Percentiles rank a stretch among this genome's conserved stretches.
Evolutionary conservation across 768 basidiomycete species (phyloP).

Genomic region (Chiua virens): DNA sequence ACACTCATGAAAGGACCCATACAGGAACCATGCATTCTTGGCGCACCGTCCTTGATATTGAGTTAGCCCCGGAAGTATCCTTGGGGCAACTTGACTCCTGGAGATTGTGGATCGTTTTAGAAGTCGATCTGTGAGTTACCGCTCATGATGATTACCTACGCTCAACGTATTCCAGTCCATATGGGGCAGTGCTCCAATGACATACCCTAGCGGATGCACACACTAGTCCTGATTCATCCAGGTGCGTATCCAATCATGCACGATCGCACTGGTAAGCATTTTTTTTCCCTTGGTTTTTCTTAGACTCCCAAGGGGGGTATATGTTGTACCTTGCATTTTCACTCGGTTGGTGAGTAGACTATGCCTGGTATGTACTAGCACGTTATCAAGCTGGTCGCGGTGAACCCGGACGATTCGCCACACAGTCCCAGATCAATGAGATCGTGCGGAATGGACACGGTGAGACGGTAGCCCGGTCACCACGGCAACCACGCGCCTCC

Average conservation of each 20-base stretch:
- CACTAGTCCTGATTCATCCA: neutral
- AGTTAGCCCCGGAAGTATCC: slow-evolving; percentile 8
- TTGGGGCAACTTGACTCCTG: neutral
- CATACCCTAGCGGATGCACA: no score
- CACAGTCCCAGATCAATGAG: slow-evolving; percentile 3
- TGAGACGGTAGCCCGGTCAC: slow-evolving; percentile 27
- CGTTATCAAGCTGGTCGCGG: neutral
- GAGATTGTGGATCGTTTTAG: slow-evolving; percentile 10
- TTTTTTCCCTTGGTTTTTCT: slow-evolving; percentile 6
- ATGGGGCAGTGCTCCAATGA: no score
- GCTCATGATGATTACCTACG: neutral
- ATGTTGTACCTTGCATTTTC: slow-evolving; percentile 21
- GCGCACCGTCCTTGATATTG: neutral
- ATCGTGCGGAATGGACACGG: slow-evolving; percentile 35
- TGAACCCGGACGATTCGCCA: neutral
- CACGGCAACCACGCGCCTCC: slow-evolving; percentile 23
- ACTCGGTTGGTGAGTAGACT: neutral
- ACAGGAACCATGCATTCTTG: neutral
- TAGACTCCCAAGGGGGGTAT: neutral
- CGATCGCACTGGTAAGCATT: slow-evolving; percentile 2
- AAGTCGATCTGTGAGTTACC: slow-evolving; percentile 7
- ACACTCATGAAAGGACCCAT: slow-evolving; percentile 1
- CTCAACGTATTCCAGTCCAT: neutral
- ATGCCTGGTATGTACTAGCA: slow-evolving; percentile 1
- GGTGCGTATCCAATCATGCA: slow-evolving; percentile 4